Evolutionary conservation across 1,139 yeast species (phyloP).

Genomic region (Yamadazyma aaseri): DNA sequence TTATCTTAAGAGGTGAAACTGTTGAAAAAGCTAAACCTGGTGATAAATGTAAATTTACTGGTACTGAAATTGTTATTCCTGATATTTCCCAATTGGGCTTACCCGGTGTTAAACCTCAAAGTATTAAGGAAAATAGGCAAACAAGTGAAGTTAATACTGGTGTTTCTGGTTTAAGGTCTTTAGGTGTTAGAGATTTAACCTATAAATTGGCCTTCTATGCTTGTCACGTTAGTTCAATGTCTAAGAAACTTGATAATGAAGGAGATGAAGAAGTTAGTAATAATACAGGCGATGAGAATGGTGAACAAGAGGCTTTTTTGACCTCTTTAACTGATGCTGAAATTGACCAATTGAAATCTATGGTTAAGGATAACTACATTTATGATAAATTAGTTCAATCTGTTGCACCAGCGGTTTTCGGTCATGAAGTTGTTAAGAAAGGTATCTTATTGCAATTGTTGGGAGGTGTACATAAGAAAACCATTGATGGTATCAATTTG

Average conservation of each 20-base stretch:
- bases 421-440: conserved; percentile 92
- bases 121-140: conserved; percentile 68
- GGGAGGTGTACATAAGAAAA: conserved; percentile 95
- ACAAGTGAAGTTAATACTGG: conserved; percentile 80
- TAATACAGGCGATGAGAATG: conserved; percentile 31
- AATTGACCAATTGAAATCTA: conserved; percentile 77
- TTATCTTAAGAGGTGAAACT: conserved; percentile 87
- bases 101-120: conserved; percentile 91
- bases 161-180: conserved; percentile 77
- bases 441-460: conserved; percentile 85
- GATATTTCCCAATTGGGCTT: conserved; percentile 94
- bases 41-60: conserved; percentile 92
- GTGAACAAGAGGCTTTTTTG: conserved; percentile 77
- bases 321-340: conserved; percentile 81
- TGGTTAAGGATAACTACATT: conserved; percentile 89
- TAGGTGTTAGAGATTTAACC: conserved; percentile 93
- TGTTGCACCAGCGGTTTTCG: conserved; percentile 95
- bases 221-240: conserved; percentile 71
- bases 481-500: conserved; percentile 91
- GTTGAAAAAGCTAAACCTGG: conserved; percentile 99
- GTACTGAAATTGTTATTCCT: conserved; percentile 94
- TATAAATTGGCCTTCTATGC: conserved; percentile 91
- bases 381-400: conserved; percentile 85
- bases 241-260: conserved; percentile 44
- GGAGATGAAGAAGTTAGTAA: conserved; percentile 26